Evolutionary conservation across 331 rosid species (phyloP).

Genomic region (Prunus yedoensis): DNA sequence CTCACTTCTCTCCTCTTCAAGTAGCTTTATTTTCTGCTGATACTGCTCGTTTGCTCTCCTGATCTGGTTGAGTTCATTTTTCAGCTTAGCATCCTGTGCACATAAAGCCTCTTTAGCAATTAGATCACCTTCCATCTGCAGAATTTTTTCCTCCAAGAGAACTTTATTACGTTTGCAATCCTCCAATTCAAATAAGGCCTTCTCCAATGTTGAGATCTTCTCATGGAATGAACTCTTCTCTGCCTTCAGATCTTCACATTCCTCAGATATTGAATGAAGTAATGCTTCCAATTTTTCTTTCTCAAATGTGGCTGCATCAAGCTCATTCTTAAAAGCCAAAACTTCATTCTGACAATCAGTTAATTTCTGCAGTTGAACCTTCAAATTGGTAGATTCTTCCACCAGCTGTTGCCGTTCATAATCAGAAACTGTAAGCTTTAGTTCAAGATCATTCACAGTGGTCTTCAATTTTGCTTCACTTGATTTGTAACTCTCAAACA

Average conservation of each 20-base stretch:
- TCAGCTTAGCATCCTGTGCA: slow-evolving; percentile 38
- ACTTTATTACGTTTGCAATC: slow-evolving; percentile 46
- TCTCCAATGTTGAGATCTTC: slow-evolving; percentile 51
- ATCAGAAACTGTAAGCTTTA: slow-evolving; percentile 56
- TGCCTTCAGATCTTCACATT: slow-evolving; percentile 57
- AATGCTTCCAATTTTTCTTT: slow-evolving; percentile 53
- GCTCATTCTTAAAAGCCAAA: slow-evolving; percentile 46
- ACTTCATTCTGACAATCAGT: slow-evolving; percentile 47
- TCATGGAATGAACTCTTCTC: slow-evolving; percentile 45
- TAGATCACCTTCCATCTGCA: slow-evolving; percentile 48
- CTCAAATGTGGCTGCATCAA: slow-evolving; percentile 49
- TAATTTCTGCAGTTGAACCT: slow-evolving; percentile 49
- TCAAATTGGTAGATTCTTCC: slow-evolving; percentile 49
- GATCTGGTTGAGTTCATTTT: slow-evolving; percentile 46
- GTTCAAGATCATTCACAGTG: slow-evolving; percentile 52
- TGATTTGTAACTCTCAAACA: slow-evolving; percentile 60
- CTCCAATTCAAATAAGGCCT: slow-evolving; percentile 52
- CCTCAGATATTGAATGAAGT: slow-evolving; percentile 40
- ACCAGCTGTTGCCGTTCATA: slow-evolving; percentile 49
- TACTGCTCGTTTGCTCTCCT: slow-evolving; percentile 44
- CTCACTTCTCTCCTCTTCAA: slow-evolving; percentile 66
- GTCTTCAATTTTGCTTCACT: slow-evolving; percentile 54
- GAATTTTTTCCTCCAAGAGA: slow-evolving; percentile 58
- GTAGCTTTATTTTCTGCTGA: slow-evolving; percentile 55
- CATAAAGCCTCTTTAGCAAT: slow-evolving; percentile 39